A percentile compares a stretch with the other conserved stretches of the same genome.
These are phyloP conservation scores for Chalciporus pseudorubinellus DNA, from an alignment of 768 basidiomycete genomes.

Conservation along the genomic window DNA sequence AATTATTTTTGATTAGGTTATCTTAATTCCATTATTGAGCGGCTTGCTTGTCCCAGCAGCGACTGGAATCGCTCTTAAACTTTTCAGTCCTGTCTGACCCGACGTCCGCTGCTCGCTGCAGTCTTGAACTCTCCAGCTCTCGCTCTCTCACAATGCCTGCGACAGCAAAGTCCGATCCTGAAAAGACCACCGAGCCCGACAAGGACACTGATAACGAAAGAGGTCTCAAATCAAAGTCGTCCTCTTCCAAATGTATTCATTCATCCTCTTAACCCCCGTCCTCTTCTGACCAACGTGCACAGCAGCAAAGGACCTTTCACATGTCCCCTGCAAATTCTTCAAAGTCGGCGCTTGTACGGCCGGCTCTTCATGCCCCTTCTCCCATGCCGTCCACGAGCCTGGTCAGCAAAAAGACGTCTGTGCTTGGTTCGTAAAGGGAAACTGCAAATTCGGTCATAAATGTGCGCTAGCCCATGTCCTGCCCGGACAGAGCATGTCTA, in stretches of 20 bases:
- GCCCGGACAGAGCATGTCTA: constrained; percentile 90
- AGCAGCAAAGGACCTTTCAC: constrained; percentile 84
- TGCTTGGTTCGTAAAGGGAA: constrained; percentile 93
- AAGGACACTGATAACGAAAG: constrained; percentile 26
- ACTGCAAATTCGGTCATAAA: constrained; percentile 76
- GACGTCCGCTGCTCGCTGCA: not conserved
- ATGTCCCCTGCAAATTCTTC: constrained; percentile 98
- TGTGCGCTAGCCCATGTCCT: constrained; percentile 93
- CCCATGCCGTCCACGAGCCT: constrained; percentile 70
- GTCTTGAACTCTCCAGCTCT: not conserved
- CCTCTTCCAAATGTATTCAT: constrained; percentile 31
- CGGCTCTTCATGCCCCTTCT: constrained; percentile 94
- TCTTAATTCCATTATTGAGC: constrained; percentile 8
- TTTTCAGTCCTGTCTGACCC: not conserved
- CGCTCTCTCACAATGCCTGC: constrained; percentile 14
- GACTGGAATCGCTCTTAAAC: not conserved
- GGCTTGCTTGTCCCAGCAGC: constrained; percentile 2
- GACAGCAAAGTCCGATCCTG: constrained; percentile 21
- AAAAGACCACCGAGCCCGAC: constrained; percentile 13
- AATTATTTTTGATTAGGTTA: constrained; percentile 8
- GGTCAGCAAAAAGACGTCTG: constrained; percentile 80
- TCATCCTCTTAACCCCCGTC: not conserved
- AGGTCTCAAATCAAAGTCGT: constrained; percentile 24
- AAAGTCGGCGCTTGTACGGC: constrained; percentile 93
- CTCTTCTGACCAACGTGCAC: not conserved